Evolutionary conservation across 2,329 filamentous ascomycete species (phyloP).

Genomic region (Lecanicillium sp.): DNA sequence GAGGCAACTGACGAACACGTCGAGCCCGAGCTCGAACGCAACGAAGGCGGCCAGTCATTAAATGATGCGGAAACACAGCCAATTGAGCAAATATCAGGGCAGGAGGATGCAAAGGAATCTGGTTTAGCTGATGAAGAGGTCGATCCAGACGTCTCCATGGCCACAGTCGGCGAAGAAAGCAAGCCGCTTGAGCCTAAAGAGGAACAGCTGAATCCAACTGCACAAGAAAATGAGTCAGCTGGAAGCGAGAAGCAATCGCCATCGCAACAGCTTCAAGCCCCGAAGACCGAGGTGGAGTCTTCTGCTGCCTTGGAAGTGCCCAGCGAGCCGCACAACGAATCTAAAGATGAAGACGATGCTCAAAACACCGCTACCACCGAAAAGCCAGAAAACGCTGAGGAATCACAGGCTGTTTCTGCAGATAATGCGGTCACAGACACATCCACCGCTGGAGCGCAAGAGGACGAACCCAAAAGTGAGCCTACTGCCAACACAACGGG

Average conservation of each 20-base stretch:
- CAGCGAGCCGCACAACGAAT: background rate
- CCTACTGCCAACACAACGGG: background rate
- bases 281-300: background rate
- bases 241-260: background rate
- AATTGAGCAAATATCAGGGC: background rate
- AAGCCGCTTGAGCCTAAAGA: background rate
- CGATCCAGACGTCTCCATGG: background rate
- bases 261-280: background rate
- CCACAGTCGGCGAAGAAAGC: background rate
- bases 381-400: too few relatives aligned
- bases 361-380: too few relatives aligned
- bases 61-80: background rate
- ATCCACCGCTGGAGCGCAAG: background rate
- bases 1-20: too few relatives aligned
- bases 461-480: background rate
- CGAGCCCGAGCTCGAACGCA: too few relatives aligned
- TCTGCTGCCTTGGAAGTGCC: background rate
- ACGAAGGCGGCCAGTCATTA: too few relatives aligned
- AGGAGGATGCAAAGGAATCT: too few relatives aligned
- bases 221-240: background rate
- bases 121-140: background rate
- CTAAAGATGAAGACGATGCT: slow-evolving; percentile 6
- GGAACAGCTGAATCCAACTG: background rate
- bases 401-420: too few relatives aligned
- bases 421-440: background rate